Conservation (phyloP, 371 early-diverging fungal genomes). For the Mortierella sp. region DNA sequence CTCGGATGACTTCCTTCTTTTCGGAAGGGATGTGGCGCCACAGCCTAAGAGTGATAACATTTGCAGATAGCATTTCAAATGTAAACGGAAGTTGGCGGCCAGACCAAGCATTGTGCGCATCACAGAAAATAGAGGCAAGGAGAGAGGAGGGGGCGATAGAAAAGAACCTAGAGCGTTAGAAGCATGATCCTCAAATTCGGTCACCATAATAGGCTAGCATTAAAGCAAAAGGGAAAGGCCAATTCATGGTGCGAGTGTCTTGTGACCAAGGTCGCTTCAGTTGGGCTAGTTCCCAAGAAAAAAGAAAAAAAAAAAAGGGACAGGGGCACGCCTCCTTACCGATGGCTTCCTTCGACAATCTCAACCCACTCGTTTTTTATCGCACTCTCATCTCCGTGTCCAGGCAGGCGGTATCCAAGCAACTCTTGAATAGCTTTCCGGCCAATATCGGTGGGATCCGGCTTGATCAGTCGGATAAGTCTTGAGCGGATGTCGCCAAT, state of each 20-base stretch:
- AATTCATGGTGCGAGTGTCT: no score
- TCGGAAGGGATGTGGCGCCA: slow-evolving; percentile 69
- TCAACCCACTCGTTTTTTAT: slow-evolving; percentile 74
- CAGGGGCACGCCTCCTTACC: slow-evolving; percentile 40
- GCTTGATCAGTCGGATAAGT: slow-evolving; percentile 67
- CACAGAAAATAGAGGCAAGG: no score
- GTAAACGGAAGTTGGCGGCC: slow-evolving; percentile 9
- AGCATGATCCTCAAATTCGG: no score
- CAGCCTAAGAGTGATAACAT: slow-evolving; percentile 47
- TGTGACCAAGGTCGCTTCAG: no score
- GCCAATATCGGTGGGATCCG: slow-evolving; percentile 51
- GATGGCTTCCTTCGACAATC: slow-evolving; percentile 75
- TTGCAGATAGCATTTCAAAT: slow-evolving; percentile 5
- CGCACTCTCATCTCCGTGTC: slow-evolving; percentile 56
- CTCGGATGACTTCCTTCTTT: slow-evolving; percentile 75
- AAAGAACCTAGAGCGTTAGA: not conserved
- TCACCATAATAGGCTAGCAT: no score
- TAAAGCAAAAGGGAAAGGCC: no score
- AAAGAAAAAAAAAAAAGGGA: not conserved
- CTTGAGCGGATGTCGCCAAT: slow-evolving; percentile 76
- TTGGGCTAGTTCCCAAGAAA: not conserved
- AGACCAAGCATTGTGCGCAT: not conserved
- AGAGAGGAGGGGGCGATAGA: not conserved
- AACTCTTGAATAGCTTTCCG: slow-evolving; percentile 70
- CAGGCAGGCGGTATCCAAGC: slow-evolving; percentile 71